Evolutionary conservation across 495 filamentous ascomycete genomes (phyloP).

Genomic region (Apodospora peruviana): DNA sequence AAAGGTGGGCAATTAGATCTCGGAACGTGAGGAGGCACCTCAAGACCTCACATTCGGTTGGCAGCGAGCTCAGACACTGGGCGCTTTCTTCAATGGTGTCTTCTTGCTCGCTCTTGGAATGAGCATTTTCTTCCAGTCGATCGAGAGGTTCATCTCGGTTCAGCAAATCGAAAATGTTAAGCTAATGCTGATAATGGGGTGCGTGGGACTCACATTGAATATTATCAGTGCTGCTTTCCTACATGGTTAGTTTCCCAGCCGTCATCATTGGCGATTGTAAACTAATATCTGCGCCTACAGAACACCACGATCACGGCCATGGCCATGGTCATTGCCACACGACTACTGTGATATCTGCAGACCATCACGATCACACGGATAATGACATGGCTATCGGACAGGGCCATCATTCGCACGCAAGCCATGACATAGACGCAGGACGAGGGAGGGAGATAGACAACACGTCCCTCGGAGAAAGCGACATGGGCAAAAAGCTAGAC

Average conservation of each 20-base stretch:
- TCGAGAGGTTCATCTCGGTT: constrained; percentile 69
- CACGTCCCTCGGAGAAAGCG: too few relatives aligned
- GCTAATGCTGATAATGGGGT: constrained; percentile 76
- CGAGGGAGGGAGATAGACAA: too few relatives aligned
- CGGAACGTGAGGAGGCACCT: constrained; percentile 33
- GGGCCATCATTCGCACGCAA: constrained; percentile 47
- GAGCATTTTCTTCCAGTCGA: constrained; percentile 87
- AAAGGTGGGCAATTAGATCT: constrained; percentile 27
- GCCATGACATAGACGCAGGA: too few relatives aligned
- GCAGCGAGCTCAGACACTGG: constrained; percentile 88
- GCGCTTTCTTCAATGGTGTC: constrained; percentile 93
- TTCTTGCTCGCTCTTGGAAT: constrained; percentile 87
- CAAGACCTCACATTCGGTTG: constrained; percentile 54
- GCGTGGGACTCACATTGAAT: constrained; percentile 74
- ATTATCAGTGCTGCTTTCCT: constrained; percentile 76
- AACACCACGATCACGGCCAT: constrained; percentile 32
- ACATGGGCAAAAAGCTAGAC: too few relatives aligned
- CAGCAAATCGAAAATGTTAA: constrained; percentile 59
- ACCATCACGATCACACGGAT: constrained; percentile 13
- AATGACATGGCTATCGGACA: constrained; percentile 36
- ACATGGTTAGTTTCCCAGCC: constrained; percentile 51
- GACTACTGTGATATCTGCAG: too few relatives aligned
- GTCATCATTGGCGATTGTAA: neutral
- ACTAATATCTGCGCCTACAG: constrained; percentile 1
- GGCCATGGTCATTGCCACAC: constrained; percentile 30